phyloP scores from a whole-genome alignment of 495 filamentous ascomycete genomes.

The Annulohypoxylon nitens region DNA sequence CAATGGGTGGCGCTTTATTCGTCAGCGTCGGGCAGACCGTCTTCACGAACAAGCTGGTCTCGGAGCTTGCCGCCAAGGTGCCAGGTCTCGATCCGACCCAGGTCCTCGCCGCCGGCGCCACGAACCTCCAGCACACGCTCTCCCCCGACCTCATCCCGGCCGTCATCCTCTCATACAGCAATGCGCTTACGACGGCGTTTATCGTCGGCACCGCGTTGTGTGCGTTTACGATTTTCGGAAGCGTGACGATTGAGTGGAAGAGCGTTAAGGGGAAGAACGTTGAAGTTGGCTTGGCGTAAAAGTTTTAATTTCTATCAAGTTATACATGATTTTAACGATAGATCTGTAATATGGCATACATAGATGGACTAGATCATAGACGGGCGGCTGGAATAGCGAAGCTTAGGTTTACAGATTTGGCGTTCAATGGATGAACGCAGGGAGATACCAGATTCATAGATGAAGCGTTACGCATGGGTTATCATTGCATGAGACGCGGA shows the following conservation, averaged over 20 bases:
- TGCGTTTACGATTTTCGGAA: conserved; percentile 71
- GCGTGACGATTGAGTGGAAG: conserved; percentile 77
- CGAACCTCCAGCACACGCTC: conserved; percentile 68
- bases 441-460: not conserved
- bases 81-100: conserved; percentile 64
- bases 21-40: conserved; percentile 82
- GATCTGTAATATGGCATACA: not conserved
- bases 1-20: conserved; percentile 78
- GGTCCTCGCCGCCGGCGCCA: conserved; percentile 75
- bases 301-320: not conserved
- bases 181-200: conserved; percentile 75
- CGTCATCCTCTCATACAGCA: conserved; percentile 78
- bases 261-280: conserved; percentile 80
- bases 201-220: conserved; percentile 76
- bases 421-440: not conserved
- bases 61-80: conserved; percentile 64
- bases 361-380: not conserved
- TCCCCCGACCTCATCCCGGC: conserved; percentile 59
- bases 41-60: conserved; percentile 77
- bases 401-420: not conserved
- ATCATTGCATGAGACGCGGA: not conserved
- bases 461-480: not conserved
- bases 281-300: conserved; percentile 13
- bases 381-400: not conserved
- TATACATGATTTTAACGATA: not conserved